Base-by-base conservation (phyloP, 2,329 filamentous ascomycete genomes). In the Claviceps africana region DNA sequence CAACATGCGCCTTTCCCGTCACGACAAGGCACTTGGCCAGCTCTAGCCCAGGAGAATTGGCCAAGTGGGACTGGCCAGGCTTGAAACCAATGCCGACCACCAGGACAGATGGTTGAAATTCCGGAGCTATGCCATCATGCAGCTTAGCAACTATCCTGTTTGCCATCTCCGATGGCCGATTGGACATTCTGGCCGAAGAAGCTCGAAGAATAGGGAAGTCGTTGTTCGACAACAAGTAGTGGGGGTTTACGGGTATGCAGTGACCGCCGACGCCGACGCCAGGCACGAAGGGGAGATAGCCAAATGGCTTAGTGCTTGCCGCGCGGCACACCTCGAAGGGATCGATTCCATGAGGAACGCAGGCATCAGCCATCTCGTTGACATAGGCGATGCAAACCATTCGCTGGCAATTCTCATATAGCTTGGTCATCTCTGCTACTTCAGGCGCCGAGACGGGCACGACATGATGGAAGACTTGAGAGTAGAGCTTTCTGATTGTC, bases 401-500 rank as follows among this genome's bases (percentile, higher is more conserved):
- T 2, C 76, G 68, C 59, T 78, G 74, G 58, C 76, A 79, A 59
- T 79, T 79, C 54, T 79, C 76, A 58, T 77, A 79, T 13, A 79
- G 63, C 62, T 79, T 79, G 55, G 71, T 75, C 73, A 79, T 78
- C 61, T 79, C 76, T 1, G 76, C 76, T 1, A 77, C 74, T 57
- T 79, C 76, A 1, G 76, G 75, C 31, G 62, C 64, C 11, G 72
- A 74, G 31, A 78, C 75, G 0, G 71, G 67, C 7, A 78, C 65
- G 6, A 78, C 64, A 0, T 62, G 60, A 48, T 75, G 65, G 55
- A 77, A 78, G 1, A 70, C 72, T n/a, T 61, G 58, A 2, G 64
- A 64, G 59, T 79, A 79, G 4, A 78, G 60, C 7, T 61, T 57
- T 7, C 60, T 54, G 51, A 79, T 76, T 35, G 66, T 63, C 9